Evolutionary conservation across 78 protist species (phyloP).

Genomic region (Dictyostelium citrinum): DNA sequence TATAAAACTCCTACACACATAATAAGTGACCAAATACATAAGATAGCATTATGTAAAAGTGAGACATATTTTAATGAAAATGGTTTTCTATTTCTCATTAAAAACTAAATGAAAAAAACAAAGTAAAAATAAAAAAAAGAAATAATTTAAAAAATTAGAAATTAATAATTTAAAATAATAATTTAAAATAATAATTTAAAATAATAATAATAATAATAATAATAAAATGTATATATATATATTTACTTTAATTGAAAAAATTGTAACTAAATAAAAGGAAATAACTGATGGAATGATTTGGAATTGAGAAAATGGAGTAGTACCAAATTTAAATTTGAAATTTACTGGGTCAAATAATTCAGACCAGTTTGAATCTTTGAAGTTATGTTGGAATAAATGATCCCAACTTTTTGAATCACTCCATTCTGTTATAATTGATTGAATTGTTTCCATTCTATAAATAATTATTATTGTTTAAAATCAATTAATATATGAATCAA

Average conservation of each 20-base stretch:
- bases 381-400: constrained; percentile 15
- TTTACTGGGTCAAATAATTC: constrained; percentile 5
- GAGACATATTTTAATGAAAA: constrained; percentile 31
- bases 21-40: constrained; percentile 66
- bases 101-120: background rate
- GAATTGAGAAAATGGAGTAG: constrained; percentile 59
- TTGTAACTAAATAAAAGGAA: constrained; percentile 19
- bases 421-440: constrained; percentile 7
- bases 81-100: constrained; percentile 58
- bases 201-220: too few species aligned
- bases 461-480: too few species aligned
- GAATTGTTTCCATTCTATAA: constrained; percentile 1
- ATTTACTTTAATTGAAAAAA: constrained; percentile 51
- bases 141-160: too few species aligned
- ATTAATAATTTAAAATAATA: background rate
- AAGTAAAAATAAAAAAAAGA: background rate
- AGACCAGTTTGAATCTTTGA: constrained; percentile 14
- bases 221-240: too few species aligned
- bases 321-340: constrained; percentile 16
- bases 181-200: background rate
- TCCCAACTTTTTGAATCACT: constrained; percentile 5
- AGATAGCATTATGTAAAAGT: constrained; percentile 61
- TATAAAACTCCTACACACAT: constrained; percentile 79
- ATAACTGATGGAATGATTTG: constrained; percentile 32
- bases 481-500: background rate